A percentile compares a stretch with the other conserved stretches of the same genome.
These are phyloP conservation scores for Mortierella sp. DNA, from an alignment of 371 early-diverging fungal species.

Conservation along the genomic window DNA sequence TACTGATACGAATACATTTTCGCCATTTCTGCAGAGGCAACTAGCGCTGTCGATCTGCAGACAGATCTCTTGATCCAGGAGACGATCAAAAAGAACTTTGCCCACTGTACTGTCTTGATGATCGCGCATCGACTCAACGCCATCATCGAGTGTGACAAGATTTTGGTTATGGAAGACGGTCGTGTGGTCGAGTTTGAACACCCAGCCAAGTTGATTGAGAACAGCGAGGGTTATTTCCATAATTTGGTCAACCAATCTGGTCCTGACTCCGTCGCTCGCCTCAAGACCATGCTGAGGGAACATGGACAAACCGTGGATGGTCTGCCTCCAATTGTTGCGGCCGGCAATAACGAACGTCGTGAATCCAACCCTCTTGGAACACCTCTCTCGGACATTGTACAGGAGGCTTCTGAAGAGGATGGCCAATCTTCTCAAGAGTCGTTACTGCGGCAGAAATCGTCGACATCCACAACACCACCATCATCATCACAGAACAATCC, in stretches of 20 bases:
- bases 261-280: slow-evolving; percentile 46
- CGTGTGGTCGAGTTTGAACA: slow-evolving; percentile 82
- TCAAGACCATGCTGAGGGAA: slow-evolving; percentile 50
- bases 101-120: slow-evolving; percentile 82
- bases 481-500: too few relatives aligned
- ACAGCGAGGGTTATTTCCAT: slow-evolving; percentile 68
- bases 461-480: too few relatives aligned
- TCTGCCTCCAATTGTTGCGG: slow-evolving; percentile 17
- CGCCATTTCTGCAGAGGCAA: slow-evolving; percentile 43
- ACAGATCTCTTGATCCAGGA: slow-evolving; percentile 79
- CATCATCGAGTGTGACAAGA: slow-evolving; percentile 84
- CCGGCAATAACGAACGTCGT: not conserved
- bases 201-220: slow-evolving; percentile 65
- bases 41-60: slow-evolving; percentile 71
- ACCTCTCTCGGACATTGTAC: too few relatives aligned
- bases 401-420: too few relatives aligned
- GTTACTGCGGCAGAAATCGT: too few relatives aligned
- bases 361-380: too few relatives aligned
- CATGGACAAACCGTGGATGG: slow-evolving; percentile 43
- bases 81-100: slow-evolving; percentile 84
- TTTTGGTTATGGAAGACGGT: slow-evolving; percentile 85
- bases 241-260: slow-evolving; percentile 58
- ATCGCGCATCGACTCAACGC: slow-evolving; percentile 89
- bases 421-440: too few relatives aligned
- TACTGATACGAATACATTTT: not conserved